Conservation (phyloP, 192 early-diverging fungal genomes). For the Umbelopsis ramanniana region DNA sequence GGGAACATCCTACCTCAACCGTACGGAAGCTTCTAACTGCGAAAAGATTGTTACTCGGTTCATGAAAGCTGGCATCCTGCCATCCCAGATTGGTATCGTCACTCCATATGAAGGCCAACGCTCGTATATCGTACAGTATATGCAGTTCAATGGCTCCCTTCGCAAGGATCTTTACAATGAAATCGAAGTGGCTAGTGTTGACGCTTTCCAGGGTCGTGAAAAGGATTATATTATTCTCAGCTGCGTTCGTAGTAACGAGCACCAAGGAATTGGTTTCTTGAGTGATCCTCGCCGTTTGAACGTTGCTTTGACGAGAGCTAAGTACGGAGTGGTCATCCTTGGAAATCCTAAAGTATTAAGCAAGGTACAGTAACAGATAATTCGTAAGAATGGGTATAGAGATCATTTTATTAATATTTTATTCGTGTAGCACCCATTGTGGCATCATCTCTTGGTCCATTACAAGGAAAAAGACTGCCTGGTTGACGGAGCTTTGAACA, state of each 20-base stretch:
- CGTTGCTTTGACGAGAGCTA: slow-evolving; percentile 89
- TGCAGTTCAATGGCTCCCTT: slow-evolving; percentile 91
- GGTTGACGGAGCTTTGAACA: slow-evolving; percentile 91
- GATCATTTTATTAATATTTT: not conserved
- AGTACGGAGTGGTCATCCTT: slow-evolving; percentile 91
- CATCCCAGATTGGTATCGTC: slow-evolving; percentile 95
- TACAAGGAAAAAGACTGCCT: slow-evolving; percentile 90
- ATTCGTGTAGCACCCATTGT: slow-evolving; percentile 76
- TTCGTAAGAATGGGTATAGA: too few species aligned
- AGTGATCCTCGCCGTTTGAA: slow-evolving; percentile 91
- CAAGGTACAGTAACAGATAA: slow-evolving; percentile 44
- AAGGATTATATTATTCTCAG: slow-evolving; percentile 99
- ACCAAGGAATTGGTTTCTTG: slow-evolving; percentile 94
- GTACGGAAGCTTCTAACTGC: slow-evolving; percentile 94
- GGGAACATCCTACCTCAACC: slow-evolving; percentile 97
- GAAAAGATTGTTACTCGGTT: slow-evolving; percentile 97
- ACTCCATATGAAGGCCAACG: slow-evolving; percentile 99
- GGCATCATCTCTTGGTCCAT: slow-evolving; percentile 94
- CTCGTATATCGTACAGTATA: slow-evolving; percentile 92
- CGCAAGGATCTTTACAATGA: slow-evolving; percentile 97
- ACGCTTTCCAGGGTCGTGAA: slow-evolving; percentile 99
- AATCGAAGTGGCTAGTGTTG: slow-evolving; percentile 98
- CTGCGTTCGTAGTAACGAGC: slow-evolving; percentile 97
- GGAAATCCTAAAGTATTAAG: slow-evolving; percentile 96
- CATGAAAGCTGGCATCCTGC: slow-evolving; percentile 82